Base-by-base conservation (phyloP, 495 filamentous ascomycete genomes). In the Trichoderma virens region DNA sequence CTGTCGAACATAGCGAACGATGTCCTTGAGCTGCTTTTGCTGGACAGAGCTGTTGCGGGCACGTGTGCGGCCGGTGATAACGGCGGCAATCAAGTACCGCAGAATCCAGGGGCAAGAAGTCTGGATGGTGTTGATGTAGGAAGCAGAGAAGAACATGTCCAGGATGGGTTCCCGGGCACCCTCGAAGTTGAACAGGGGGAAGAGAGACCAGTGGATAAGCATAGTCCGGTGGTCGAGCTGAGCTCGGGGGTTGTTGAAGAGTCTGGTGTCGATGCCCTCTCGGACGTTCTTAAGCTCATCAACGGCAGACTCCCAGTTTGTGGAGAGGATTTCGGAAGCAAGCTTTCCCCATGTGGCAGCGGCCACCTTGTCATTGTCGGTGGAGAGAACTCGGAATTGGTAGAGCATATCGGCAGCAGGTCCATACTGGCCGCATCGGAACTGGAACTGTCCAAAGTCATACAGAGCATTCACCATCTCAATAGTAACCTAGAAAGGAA, bases 91-190 rank as follows among this genome's bases (percentile, higher is more conserved):
- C 35, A 98, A 85, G 78, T 98, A 98, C 64, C 94, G 88, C 66
- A 98, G 82, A 65, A 98, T 89, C 95, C 95, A 98, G 4, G 94
- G 92, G 80, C 93, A 96, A 76, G 86, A 88, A 65, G 95, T 96
- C 80, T 98, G 94, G 74, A 98, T 98, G 69, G 93, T 96, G 84
- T 98, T 98, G 83, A 98, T 98, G 82, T 91, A 98, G 68, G 88
- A 81, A 62, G 92, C 88, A 69, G 88, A 94, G 85, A 98, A 98
- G 84, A 97, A 93, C 67, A 97, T 86, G 68, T 98, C 94, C 76
- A 92, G 90, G 69, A 98, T 83, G 67, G 82, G 84, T 67, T 98
- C 94, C 67, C 92, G 89, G 63, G 93, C 91, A 68, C 90, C 83
- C 72, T 96, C 93, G 78, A 93, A 87, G 83, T 97, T 97, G 86